phyloP scores from a whole-genome alignment of 2,329 filamentous ascomycete genomes.

The Fusarium sp. region DNA sequence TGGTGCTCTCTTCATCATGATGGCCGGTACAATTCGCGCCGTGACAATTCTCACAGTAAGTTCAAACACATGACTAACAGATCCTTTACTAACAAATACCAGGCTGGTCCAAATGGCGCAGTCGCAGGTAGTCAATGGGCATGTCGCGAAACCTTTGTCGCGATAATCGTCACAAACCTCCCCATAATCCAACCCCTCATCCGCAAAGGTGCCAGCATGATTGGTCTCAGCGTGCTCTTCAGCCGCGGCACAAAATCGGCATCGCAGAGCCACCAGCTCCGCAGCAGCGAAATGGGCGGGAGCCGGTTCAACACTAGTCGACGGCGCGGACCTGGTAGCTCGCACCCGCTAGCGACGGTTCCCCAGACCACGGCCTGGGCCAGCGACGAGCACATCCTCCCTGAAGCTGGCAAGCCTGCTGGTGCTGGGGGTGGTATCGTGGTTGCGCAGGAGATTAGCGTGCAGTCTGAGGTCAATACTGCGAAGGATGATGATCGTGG shows the following conservation, averaged over 20 bases:
- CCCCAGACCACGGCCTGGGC: slow-evolving; percentile 32
- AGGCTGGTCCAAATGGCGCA: slow-evolving; percentile 32
- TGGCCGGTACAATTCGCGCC: slow-evolving; percentile 34
- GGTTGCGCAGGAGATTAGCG: slow-evolving; percentile 32
- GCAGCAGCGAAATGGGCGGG: slow-evolving; percentile 20
- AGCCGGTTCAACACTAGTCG: slow-evolving; percentile 28
- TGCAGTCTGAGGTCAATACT: slow-evolving; percentile 23
- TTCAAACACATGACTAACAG: rapidly evolving
- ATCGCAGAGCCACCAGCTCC: slow-evolving; percentile 33
- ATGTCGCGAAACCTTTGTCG: slow-evolving; percentile 52
- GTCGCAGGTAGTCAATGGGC: slow-evolving; percentile 45
- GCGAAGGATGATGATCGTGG: background rate
- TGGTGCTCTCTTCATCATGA: slow-evolving; percentile 36
- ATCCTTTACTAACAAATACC: background rate
- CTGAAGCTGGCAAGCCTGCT: slow-evolving; percentile 1
- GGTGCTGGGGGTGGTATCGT: slow-evolving; percentile 21
- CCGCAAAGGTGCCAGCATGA: slow-evolving; percentile 32
- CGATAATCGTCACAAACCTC: slow-evolving; percentile 50
- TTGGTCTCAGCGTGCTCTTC: slow-evolving; percentile 32
- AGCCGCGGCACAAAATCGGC: slow-evolving; percentile 27
- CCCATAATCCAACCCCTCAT: slow-evolving; percentile 36
- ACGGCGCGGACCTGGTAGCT: background rate
- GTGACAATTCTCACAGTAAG: slow-evolving; percentile 31
- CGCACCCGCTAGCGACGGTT: slow-evolving; percentile 14
- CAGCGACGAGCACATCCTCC: slow-evolving; percentile 36